Evolutionary conservation across 2,329 filamentous ascomycete genomes (phyloP).

Genomic region (Fusarium setosum): DNA sequence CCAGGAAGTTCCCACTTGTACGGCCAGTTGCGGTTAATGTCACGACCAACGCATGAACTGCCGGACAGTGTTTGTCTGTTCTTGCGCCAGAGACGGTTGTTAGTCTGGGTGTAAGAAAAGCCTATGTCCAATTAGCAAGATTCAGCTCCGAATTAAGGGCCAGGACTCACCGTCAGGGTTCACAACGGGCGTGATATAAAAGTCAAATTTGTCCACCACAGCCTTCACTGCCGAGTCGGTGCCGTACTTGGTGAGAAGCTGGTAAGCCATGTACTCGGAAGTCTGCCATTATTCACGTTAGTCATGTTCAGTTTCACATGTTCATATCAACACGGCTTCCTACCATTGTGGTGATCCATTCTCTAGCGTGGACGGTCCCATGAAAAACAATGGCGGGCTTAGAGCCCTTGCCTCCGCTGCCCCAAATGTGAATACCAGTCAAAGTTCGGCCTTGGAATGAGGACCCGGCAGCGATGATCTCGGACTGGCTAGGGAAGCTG

Average conservation of each 20-base stretch:
- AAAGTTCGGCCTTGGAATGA: constrained; percentile 26
- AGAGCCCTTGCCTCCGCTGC: constrained; percentile 32
- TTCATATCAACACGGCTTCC: no score
- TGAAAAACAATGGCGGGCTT: constrained; percentile 31
- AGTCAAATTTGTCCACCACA: constrained; percentile 72
- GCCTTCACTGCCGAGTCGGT: constrained; percentile 33
- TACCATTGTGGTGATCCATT: constrained; percentile 33
- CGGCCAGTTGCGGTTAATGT: constrained; percentile 72
- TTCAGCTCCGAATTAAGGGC: rapidly evolving
- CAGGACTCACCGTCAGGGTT: constrained; percentile 66
- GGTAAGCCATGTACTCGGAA: constrained; percentile 28
- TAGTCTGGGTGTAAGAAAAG: constrained; percentile 63
- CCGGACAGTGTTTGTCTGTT: constrained; percentile 59
- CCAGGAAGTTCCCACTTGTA: constrained; percentile 62
- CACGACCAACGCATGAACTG: constrained; percentile 60
- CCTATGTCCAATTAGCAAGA: constrained; percentile 13
- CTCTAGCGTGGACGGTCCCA: constrained; percentile 31
- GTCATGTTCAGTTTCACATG: no score
- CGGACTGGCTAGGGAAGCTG: constrained; percentile 23
- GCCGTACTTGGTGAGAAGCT: constrained; percentile 30
- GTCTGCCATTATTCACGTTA: not conserved
- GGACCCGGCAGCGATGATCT: constrained; percentile 23
- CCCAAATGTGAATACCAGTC: constrained; percentile 33
- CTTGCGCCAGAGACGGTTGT: constrained; percentile 71
- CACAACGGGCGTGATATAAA: constrained; percentile 72